Base-by-base conservation (phyloP, 2,329 filamentous ascomycete species). In the Colletotrichum sp. region DNA sequence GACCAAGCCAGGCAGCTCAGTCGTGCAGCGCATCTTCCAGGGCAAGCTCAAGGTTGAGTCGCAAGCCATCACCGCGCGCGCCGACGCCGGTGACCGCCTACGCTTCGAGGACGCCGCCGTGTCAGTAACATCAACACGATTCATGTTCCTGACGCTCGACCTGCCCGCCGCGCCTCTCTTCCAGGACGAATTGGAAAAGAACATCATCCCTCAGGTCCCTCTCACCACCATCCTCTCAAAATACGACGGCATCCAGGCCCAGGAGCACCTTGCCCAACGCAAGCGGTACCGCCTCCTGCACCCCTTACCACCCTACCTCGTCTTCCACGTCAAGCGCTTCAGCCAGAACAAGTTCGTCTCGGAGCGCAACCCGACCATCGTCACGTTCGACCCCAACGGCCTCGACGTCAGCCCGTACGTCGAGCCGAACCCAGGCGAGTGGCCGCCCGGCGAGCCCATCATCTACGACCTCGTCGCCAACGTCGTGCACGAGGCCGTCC, bases 281-380 rank as follows among this genome's bases (percentile, higher is more conserved):
- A 94, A 96, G 81, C 93, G 97, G 39, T 98, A 98, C 86, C 93
- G 96, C 18, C 90, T 99, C 6, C 87, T 98, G 64, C 96, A 98
- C 81, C 97, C 97, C 1, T 89, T 99, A 0, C 97, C 97, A 1
- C 96, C 96, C 0, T 99, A 94, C 83, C 92, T 99, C 21, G 89
- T 97, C 69, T 95, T 99, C 87, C 96, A 99, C 87, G 93, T 99
- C 87, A 99, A 99, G 88, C 95, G 97, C 80, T 99, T 99, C 89
- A 95, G 93, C 79, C 93, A 94, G 79, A 99, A 99, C 88, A 98
- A 98, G 84, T 99, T 99, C 82, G 95, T 99, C 24, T 92, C 94
- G 3, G 96, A 99, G 86, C 94, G 97, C 67, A 99, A 99, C 84
- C 97, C 96, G 1, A 99, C 97, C 12, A 99, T 99, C 81, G 97